These are phyloP conservation scores for Pseudogymnoascus sp. DNA, from an alignment of 2,329 filamentous ascomycete genomes.

Conservation along the genomic window DNA sequence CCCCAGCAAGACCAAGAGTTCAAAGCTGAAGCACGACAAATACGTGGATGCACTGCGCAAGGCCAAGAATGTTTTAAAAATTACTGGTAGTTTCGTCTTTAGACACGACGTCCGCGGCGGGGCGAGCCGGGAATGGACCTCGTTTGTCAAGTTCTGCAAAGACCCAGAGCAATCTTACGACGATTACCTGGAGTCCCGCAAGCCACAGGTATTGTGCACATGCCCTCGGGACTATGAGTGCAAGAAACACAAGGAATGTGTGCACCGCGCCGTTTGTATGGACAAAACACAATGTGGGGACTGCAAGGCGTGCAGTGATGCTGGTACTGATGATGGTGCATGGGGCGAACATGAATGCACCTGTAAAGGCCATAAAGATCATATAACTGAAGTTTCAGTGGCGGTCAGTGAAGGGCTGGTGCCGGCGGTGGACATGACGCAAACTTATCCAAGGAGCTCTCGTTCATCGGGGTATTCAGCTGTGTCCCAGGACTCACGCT, in stretches of 20 bases:
- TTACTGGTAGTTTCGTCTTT: neutral
- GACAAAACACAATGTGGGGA: neutral
- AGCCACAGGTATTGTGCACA: neutral
- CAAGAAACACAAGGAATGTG: neutral
- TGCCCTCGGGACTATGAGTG: neutral
- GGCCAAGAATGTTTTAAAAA: neutral
- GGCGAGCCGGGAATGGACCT: neutral
- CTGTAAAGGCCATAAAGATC: neutral
- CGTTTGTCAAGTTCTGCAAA: neutral
- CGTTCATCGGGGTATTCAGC: neutral
- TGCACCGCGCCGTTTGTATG: neutral
- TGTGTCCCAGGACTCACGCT: neutral
- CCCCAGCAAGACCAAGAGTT: neutral
- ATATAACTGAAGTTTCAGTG: neutral
- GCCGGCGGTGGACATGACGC: neutral
- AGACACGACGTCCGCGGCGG: neutral
- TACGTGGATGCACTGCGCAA: neutral
- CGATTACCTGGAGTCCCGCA: neutral
- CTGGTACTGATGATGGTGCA: neutral
- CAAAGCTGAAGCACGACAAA: neutral
- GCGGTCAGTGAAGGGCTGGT: neutral
- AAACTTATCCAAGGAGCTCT: neutral
- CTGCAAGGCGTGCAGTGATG: neutral
- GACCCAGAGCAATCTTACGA: neutral
- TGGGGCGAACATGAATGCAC: neutral